Evolutionary conservation across 371 early-diverging fungal genomes (phyloP).

Genomic region (Blyttiomyces sp.): DNA sequence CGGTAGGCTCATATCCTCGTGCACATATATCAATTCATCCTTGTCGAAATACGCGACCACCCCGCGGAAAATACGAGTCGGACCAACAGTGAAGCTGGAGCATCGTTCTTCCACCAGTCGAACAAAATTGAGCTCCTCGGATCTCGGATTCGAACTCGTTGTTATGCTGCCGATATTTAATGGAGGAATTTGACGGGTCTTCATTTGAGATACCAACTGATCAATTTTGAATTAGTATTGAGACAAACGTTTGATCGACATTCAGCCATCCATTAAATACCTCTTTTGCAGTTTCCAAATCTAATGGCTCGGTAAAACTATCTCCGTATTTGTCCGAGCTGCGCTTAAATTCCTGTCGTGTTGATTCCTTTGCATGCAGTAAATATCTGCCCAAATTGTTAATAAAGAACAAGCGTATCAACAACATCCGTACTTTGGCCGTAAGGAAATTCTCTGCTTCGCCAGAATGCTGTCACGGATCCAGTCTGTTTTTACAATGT

Average conservation of each 20-base stretch:
- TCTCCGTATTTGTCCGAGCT: conserved; percentile 68
- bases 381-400: conserved; percentile 48
- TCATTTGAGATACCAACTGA: neutral
- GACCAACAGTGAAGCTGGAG: too few relatives aligned
- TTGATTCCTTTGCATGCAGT: conserved; percentile 52
- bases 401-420: neutral
- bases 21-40: neutral
- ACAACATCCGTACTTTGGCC: conserved; percentile 50
- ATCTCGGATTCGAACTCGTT: neutral
- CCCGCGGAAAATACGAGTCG: too few relatives aligned
- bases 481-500: conserved; percentile 61
- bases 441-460: conserved; percentile 49
- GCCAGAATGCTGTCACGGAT: conserved; percentile 56
- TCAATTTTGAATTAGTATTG: neutral
- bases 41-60: too few relatives aligned
- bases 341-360: conserved; percentile 39
- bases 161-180: neutral
- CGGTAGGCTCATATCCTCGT: neutral
- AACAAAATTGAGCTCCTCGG: neutral
- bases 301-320: conserved; percentile 56
- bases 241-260: neutral
- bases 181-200: neutral
- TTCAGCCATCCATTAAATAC: conserved; percentile 28
- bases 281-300: conserved; percentile 50
- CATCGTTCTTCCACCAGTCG: neutral